Conservation (phyloP, 805 yeast species). For the Torulaspora quercuum region DNA sequence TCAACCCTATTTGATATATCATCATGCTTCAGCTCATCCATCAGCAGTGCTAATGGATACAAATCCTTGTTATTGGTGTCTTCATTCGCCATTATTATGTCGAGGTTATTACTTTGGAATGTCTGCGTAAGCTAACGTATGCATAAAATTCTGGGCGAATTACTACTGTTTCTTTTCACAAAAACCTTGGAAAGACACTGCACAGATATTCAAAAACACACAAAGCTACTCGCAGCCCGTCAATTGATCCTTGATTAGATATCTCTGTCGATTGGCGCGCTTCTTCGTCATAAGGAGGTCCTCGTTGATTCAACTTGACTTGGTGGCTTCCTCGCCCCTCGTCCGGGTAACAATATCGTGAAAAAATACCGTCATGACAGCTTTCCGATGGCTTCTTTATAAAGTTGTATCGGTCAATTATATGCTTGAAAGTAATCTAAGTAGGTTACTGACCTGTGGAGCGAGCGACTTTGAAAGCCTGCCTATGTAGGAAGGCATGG, state of each 20-base stretch:
- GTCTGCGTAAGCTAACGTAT: too few species aligned
- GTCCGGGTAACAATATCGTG: conserved; percentile 12
- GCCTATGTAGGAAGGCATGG: conserved; percentile 7
- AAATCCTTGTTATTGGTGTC: conserved; percentile 44
- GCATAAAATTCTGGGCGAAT: too few species aligned
- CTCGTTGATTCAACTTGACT: too few species aligned
- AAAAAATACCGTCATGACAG: conserved; percentile 2
- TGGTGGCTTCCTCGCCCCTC: conserved; percentile 5
- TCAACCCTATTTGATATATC: conserved; percentile 90
- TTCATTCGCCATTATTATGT: conserved; percentile 13
- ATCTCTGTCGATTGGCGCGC: too few species aligned
- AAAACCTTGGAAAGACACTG: too few species aligned
- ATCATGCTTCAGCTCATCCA: conserved; percentile 97
- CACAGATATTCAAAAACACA: too few species aligned
- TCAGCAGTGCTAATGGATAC: conserved; percentile 89
- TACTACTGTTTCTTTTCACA: too few species aligned
- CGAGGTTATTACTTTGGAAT: conserved; percentile 1
- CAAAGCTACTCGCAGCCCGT: too few species aligned
- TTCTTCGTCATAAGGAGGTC: too few species aligned
- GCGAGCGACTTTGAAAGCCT: conserved; percentile 3
- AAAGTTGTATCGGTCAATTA: not conserved
- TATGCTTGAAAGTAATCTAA: conserved; percentile 15
- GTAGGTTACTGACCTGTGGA: conserved; percentile 9
- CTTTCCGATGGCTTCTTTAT: not conserved
- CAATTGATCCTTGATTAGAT: too few species aligned